Evolutionary conservation across 75 land plant genomes (phyloP).

Genomic region (Chamaecyparis obtusa): DNA sequence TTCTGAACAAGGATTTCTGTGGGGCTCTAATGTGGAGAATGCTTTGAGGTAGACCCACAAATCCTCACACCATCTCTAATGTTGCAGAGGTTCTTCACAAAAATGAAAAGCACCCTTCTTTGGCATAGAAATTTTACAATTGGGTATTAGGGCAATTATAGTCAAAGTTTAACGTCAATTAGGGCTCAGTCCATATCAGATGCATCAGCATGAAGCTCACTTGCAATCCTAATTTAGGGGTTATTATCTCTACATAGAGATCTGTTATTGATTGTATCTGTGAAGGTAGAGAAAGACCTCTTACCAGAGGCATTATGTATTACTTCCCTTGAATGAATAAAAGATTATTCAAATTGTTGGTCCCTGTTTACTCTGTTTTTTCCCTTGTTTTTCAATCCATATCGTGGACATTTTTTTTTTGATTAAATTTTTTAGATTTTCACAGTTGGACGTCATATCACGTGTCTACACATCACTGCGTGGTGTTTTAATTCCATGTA

Average conservation of each 20-base stretch:
- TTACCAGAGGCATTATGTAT: too few relatives aligned
- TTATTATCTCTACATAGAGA: too few relatives aligned
- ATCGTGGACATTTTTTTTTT: background rate
- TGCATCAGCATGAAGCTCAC: too few relatives aligned
- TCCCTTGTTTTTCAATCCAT: too few relatives aligned
- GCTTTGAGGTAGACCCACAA: background rate
- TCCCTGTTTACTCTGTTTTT: too few relatives aligned
- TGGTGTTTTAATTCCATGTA: too few relatives aligned
- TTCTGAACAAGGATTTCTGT: background rate
- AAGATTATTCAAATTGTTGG: too few relatives aligned
- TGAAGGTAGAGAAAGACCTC: too few relatives aligned
- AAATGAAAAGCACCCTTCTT: background rate
- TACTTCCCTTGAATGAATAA: background rate
- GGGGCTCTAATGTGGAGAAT: slow-evolving; percentile 4
- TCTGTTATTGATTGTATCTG: too few relatives aligned
- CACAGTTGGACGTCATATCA: too few relatives aligned
- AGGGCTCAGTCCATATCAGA: background rate
- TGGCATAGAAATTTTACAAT: slow-evolving; percentile 9
- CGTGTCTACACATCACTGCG: too few relatives aligned
- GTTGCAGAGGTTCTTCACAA: slow-evolving; percentile 3
- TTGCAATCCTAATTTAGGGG: slow-evolving; percentile 1
- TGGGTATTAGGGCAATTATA: background rate
- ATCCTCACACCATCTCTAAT: slow-evolving; percentile 7
- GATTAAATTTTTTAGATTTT: background rate
- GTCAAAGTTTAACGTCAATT: background rate